These are phyloP conservation scores for Tolypocladium endophyticum DNA, from an alignment of 2,329 filamentous ascomycete genomes.

Conservation along the genomic window DNA sequence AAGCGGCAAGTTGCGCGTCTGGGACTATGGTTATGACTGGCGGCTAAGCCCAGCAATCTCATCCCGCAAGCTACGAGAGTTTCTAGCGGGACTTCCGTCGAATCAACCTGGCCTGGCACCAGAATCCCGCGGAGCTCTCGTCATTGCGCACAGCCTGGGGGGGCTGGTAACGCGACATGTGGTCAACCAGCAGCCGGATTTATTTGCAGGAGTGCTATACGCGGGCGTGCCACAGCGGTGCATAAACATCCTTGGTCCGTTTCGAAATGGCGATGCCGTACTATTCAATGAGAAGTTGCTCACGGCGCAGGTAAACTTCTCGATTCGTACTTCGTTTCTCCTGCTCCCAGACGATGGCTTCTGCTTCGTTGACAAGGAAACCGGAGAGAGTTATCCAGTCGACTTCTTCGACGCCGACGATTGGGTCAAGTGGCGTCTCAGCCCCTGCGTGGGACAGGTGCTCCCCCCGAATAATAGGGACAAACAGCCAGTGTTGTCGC, in stretches of 20 bases:
- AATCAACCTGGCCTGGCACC: constrained; percentile 49
- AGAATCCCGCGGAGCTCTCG: constrained; percentile 57
- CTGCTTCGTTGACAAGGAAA: constrained; percentile 77
- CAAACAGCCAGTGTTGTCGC: constrained; percentile 24
- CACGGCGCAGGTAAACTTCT: constrained; percentile 89
- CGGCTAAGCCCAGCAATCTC: constrained; percentile 71
- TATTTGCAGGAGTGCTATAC: constrained; percentile 79
- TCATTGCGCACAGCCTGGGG: constrained; percentile 80
- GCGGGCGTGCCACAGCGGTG: constrained; percentile 78
- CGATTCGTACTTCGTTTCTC: constrained; percentile 73
- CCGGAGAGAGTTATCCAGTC: constrained; percentile 68
- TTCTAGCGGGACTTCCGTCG: constrained; percentile 62
- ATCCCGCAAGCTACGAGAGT: constrained; percentile 60
- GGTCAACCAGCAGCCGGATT: constrained; percentile 72
- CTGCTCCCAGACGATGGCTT: constrained; percentile 78
- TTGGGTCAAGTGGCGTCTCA: constrained; percentile 71
- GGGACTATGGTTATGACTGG: constrained; percentile 95
- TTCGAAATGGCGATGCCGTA: constrained; percentile 88
- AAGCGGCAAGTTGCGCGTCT: constrained; percentile 62
- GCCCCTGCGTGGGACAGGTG: constrained; percentile 62
- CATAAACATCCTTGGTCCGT: constrained; percentile 80
- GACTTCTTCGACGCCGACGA: constrained; percentile 73
- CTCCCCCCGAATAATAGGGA: constrained; percentile 44
- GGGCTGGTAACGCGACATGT: constrained; percentile 82
- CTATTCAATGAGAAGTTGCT: constrained; percentile 81